These are phyloP conservation scores for Xylaria sp. DNA, from an alignment of 2,329 filamentous ascomycete genomes.

Conservation along the genomic window DNA sequence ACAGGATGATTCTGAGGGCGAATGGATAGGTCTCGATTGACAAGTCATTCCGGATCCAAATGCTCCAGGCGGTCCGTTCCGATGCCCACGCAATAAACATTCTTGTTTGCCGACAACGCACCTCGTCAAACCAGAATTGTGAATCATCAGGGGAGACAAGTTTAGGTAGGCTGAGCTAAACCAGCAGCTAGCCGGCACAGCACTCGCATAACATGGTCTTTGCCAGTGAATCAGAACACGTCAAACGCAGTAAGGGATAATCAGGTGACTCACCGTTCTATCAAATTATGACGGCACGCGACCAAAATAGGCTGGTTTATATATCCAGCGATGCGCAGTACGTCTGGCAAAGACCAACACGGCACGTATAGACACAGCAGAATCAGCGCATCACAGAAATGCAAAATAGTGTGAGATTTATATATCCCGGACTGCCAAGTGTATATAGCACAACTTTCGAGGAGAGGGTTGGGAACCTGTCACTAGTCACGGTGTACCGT, in stretches of 20 bases:
- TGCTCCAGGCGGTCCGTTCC: background rate
- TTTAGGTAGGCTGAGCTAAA: background rate
- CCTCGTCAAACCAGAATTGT: background rate
- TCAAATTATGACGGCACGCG: background rate
- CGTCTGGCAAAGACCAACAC: background rate
- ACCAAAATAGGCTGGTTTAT: background rate
- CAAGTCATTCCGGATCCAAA: background rate
- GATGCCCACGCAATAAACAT: background rate
- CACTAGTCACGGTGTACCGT: background rate
- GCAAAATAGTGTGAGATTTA: background rate
- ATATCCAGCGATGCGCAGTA: background rate
- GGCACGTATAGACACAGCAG: background rate
- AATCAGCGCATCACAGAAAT: constrained; percentile 8
- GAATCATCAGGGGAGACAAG: background rate
- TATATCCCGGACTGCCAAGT: background rate
- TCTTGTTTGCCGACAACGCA: background rate
- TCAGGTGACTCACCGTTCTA: background rate
- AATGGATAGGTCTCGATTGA: constrained; percentile 51
- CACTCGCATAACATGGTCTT: background rate
- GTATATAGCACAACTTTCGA: constrained; percentile 14
- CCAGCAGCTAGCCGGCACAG: background rate
- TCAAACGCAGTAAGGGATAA: background rate
- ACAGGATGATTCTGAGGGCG: constrained; percentile 45
- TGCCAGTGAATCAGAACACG: background rate
- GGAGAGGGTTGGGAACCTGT: background rate